phyloP scores from a whole-genome alignment of 2,329 filamentous ascomycete species.

The Cadophora luteo-olivacea region DNA sequence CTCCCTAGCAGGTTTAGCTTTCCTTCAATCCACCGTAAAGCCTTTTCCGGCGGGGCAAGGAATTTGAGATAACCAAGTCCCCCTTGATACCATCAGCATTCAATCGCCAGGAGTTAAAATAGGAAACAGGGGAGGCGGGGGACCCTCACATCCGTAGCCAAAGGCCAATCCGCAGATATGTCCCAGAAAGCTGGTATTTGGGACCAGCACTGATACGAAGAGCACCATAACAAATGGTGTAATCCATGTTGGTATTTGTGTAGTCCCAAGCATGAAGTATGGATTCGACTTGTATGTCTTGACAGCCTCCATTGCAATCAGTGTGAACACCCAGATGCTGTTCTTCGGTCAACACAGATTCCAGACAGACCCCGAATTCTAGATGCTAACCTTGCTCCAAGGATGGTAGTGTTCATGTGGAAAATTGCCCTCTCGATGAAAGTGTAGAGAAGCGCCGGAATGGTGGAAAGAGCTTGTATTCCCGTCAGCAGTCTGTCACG shows the following conservation, averaged over 20 bases:
- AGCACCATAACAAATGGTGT: constrained; percentile 81
- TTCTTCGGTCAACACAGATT: constrained; percentile 31
- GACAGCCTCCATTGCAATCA: constrained; percentile 84
- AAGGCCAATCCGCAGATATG: constrained; percentile 84
- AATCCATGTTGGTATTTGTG: constrained; percentile 88
- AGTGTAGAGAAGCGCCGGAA: constrained; percentile 84
- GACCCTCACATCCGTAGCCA: constrained; percentile 80
- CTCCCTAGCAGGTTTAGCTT: constrained; percentile 85
- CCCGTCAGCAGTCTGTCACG: constrained; percentile 26
- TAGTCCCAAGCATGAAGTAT: constrained; percentile 67
- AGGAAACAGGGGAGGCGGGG: too few species aligned
- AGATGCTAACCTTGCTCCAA: constrained; percentile 78
- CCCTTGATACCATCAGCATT: constrained; percentile 59
- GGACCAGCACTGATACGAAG: constrained; percentile 77
- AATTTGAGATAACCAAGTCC: constrained; percentile 89
- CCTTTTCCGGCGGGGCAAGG: constrained; percentile 87
- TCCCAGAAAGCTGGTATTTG: constrained; percentile 82
- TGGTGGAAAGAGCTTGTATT: constrained; percentile 71
- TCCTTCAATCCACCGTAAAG: constrained; percentile 84
- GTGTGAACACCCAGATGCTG: constrained; percentile 91
- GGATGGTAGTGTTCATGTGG: constrained; percentile 72
- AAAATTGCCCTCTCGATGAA: constrained; percentile 78
- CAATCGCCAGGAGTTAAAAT: too few species aligned
- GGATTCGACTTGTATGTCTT: constrained; percentile 85
- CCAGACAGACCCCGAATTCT: background rate